Conservation (phyloP, 306 rosid species). For the Ochetophila trinervis region DNA sequence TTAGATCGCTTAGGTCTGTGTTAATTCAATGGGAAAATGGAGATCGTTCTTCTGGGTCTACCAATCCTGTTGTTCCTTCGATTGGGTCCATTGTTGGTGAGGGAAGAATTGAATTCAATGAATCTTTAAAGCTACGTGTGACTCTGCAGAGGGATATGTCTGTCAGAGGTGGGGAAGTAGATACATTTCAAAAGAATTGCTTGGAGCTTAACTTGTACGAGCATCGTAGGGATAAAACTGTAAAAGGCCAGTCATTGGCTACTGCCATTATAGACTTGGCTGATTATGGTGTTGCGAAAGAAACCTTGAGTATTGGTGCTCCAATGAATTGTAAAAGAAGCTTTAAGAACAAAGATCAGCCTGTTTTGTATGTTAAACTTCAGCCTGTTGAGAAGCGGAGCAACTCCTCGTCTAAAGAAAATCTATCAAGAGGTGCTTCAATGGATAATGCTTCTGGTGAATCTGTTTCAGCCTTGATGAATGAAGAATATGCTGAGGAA, state of each 20-base stretch:
- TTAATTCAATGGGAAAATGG: conserved; percentile 94
- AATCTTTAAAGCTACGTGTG: conserved; percentile 68
- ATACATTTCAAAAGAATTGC: conserved; percentile 66
- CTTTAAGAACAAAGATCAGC: conserved; percentile 74
- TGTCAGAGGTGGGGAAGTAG: conserved; percentile 56
- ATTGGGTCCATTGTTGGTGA: conserved; percentile 60
- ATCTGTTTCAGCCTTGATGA: conserved; percentile 59
- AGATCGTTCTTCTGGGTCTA: conserved; percentile 71
- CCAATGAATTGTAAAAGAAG: conserved; percentile 80
- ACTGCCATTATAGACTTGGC: conserved; percentile 79
- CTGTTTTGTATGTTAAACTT: conserved; percentile 55
- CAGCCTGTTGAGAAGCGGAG: conserved; percentile 64
- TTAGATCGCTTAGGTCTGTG: conserved; percentile 64
- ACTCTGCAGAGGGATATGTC: conserved; percentile 69
- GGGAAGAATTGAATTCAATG: conserved; percentile 79
- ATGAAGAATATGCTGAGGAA: conserved; percentile 74
- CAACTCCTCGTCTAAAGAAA: conserved; percentile 40
- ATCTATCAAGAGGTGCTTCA: conserved; percentile 41
- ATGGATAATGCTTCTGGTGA: conserved; percentile 52
- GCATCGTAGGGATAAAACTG: conserved; percentile 75
- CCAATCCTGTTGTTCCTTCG: conserved; percentile 64
- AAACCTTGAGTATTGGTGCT: conserved; percentile 42
- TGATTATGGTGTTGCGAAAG: conserved; percentile 73
- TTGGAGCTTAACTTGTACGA: conserved; percentile 81
- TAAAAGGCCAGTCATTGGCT: conserved; percentile 82